Evolutionary conservation across 345 rosid genomes (phyloP).

Genomic region (Citrus sinensis): DVS_A1.0 CM039162.1:8967501-8968000

Average conservation of each 20-base stretch:
- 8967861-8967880: rapidly evolving
- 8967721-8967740: slow-evolving; percentile 46
- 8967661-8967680: neutral
- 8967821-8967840: too few species aligned
- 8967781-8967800: rapidly evolving
- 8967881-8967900: too few species aligned
- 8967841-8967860: rapidly evolving
- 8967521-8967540: neutral
- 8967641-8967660: neutral
- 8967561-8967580: neutral
- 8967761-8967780: rapidly evolving
- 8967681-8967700: neutral
- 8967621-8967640: neutral
- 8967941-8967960: rapidly evolving
- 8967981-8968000: too few species aligned
- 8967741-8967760: slow-evolving; percentile 20
- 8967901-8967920: too few species aligned
- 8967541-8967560: slow-evolving; percentile 6
- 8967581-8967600: neutral
- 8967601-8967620: neutral
- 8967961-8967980: too few species aligned
- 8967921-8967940: too few species aligned
- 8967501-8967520: neutral
- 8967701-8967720: slow-evolving; percentile 3
- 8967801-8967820: rapidly evolving